Evolutionary conservation across 1,284 basidiomycete genomes (phyloP), one percentile per base, ranked within the genome.

Genomic region (Austropuccinia psidii): DNA sequence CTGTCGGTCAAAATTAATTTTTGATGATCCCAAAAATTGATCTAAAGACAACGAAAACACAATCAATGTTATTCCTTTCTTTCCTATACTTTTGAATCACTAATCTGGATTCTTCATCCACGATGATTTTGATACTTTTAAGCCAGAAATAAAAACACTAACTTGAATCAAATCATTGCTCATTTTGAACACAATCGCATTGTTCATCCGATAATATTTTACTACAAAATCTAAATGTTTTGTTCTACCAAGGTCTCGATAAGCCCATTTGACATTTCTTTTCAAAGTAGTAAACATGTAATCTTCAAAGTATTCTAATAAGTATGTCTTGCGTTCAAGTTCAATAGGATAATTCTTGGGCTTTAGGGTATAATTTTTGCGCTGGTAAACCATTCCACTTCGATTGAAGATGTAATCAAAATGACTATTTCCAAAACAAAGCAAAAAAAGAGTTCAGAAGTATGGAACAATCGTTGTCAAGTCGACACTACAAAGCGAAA

Each of bases 111-210:
- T n/a, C n/a, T n/a, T n/a, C n/a, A n/a, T n/a, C n/a, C n/a, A n/a
- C n/a, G n/a, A n/a, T n/a, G n/a, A n/a, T n/a, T n/a, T n/a, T n/a
- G n/a, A n/a, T n/a, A n/a, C n/a, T n/a, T n/a, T n/a, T n/a, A n/a
- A 68, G 15, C n/a, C 13, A 43, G 29, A 66, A 9, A 6, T 54
- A 37, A 35, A 7, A 33, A 41, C 31, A 79, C 85, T 66, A 75
- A 90, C 91, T 86, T 96, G 94, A 6, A 98, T 82, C 55, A 91
- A 87, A 77, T 93, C 93, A 80, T 96, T 93, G 81, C 90, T 93
- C 80, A 98, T 83, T 82, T 93, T 90, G 85, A 98, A 98, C 39
- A 98, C 88, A 76, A 98, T 95, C 60, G 96, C 92, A 78, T 94
- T 89, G 82, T 94, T 94, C 89, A 94, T 94, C 75, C 95, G 85